Evolutionary conservation across 768 basidiomycete genomes (phyloP), one percentile per base, ranked within the genome.

Genomic region (Suillus spraguei): DNA sequence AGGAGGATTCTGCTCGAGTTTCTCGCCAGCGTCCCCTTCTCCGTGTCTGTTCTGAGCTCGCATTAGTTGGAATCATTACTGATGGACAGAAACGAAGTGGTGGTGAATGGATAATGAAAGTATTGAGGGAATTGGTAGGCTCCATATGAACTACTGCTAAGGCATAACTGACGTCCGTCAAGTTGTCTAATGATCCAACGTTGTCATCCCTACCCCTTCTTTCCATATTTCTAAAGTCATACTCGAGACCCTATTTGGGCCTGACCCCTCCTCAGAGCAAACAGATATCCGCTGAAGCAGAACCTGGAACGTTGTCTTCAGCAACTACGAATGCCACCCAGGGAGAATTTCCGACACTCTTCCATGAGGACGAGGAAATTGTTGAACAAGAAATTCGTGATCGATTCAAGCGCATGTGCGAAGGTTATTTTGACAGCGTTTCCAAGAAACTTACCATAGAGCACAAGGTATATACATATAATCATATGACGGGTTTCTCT

Each of bases 151-250:
- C 53, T 20, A 41, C 38, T 66, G 63, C 59, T 58, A 28, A 22
- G 52, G 64, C 62, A 24, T 67, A 55, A 63, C 65, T 68, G 50
- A 70, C 36, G 9, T 44, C 62, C 64, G 65, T 42, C 33, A 68
- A 98, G 95, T 77, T 98, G 52, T 92, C 93, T 1, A 91, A 91
- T 71, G 96, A 98, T 71, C 91, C 95, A 3, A 84, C 85, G 24
- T 80, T 94, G 44, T 91, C 89, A 13, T 97, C 97, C 8, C 79
- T 99, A 22, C 97, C 97, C 0, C 82, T 99, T 52, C 83, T 98
- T 38, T 85, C 93, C 9, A 95, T 91, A 0, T 99, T 99, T 74
- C 85, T 98, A 66, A 99, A 97, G 74, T 86, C 91, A n/a, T 97
- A 94, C 73, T 87, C 90, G 8, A 83, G 88, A 8, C 91, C 94